These are phyloP conservation scores for Cystofilobasidium macerans DNA, from an alignment of 768 basidiomycete genomes.

Conservation along the genomic window DNA sequence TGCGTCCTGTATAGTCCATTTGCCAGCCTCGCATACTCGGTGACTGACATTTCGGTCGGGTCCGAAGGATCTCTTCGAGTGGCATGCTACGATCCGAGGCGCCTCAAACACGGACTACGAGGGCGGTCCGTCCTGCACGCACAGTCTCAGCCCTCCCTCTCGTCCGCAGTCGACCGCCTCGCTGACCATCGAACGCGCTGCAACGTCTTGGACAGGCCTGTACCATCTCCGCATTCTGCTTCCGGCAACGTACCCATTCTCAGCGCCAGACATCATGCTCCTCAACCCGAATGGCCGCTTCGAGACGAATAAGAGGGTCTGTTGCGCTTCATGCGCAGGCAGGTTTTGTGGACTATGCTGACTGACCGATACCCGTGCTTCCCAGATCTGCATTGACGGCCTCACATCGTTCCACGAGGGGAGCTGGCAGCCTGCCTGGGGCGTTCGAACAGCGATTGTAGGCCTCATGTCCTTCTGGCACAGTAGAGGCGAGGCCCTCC, in stretches of 20 bases:
- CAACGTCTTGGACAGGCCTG: constrained; percentile 40
- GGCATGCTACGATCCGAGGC: constrained; percentile 96
- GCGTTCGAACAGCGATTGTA: constrained; percentile 60
- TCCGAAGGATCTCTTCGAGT: constrained; percentile 74
- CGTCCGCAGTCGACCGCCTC: neutral
- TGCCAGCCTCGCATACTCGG: constrained; percentile 20
- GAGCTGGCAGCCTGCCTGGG: constrained; percentile 97
- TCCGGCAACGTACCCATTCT: constrained; percentile 80
- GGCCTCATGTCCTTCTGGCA: constrained; percentile 40
- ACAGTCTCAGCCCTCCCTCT: no score
- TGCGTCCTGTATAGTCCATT: constrained; percentile 37
- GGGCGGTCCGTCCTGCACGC: constrained; percentile 49
- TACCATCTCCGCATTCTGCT: constrained; percentile 65
- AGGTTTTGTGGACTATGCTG: no score
- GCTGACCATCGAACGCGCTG: neutral
- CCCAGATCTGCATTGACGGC: constrained; percentile 38
- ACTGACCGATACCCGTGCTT: neutral
- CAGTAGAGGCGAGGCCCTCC: constrained; percentile 66
- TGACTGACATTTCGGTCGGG: neutral
- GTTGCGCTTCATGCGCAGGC: constrained; percentile 28
- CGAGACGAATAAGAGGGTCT: constrained; percentile 85
- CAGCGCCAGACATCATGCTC: constrained; percentile 89
- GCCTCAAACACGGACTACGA: constrained; percentile 79
- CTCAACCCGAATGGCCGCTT: constrained; percentile 96
- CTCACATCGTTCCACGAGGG: constrained; percentile 63